Evolutionary conservation across 2,329 filamentous ascomycete genomes (phyloP), one percentile per base, ranked within the genome.

Genomic region (Coniochaeta prunicola): DNA sequence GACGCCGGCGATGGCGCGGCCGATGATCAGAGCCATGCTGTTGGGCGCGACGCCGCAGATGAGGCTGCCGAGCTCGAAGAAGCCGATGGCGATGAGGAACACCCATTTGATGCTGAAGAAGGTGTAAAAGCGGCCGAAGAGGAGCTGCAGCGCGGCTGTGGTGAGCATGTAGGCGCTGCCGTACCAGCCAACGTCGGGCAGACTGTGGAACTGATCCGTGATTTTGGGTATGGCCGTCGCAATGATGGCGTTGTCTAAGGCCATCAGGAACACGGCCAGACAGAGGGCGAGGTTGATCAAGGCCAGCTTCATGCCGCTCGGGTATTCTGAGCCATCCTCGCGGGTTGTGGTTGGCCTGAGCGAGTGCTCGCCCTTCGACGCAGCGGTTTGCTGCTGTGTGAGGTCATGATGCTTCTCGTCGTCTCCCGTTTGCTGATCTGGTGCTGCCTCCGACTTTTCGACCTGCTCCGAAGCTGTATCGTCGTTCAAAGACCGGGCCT

Each of bases 131-230:
- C 72, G 70, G 24, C 71, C 71, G 50, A 68, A 71, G 17, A 70
- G 62, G 26, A 74, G 65, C 36, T 75, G 74, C 13, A 75, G 69
- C 0, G 73, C 68, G 31, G 70, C 65, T 12, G 70, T 69, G 57
- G 74, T 75, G 61, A 77, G 68, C 60, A 75, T 65, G 61, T 75
- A 74, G 19, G 73, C 61, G 36, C 64, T 67, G 21, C 73, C 76
- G 57, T 79, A 79, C 76, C 77, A 79, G 53, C 74, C 76, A 4
- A 80, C 72, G 58, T 79, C 77, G 4, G 70, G 67, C 0, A 78
- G 66, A 38, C 72, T 69, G n/a, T 75, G 67, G 64, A 75, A 73
- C 19, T 72, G 63, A 58, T 71, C 66, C 0, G 73, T 74, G 59
- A 74, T 74, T 38, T 73, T 71, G 8, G 73, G 73, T 50, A 75